Base-by-base conservation (phyloP, 768 basidiomycete genomes). In the Kwoniella newhampshirensis region DNA sequence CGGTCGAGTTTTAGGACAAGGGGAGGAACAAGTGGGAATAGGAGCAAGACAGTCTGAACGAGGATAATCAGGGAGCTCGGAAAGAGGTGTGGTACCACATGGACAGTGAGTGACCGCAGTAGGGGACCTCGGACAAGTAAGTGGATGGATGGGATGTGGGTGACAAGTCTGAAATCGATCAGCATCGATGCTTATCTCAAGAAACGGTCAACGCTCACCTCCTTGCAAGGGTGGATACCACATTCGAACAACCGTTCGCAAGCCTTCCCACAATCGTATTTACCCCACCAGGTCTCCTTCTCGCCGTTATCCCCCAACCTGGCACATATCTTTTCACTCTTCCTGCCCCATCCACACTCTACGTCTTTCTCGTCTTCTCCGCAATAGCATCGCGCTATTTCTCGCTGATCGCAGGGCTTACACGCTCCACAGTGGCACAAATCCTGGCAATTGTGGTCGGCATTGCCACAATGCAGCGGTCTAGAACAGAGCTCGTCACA, bases 371-470 rank as follows among this genome's bases (percentile, higher is more conserved):
- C 77, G 36, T 84, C 83, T 61, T 82, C 82, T 0, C 91, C 91
- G 69, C 94, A 98, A 78, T 84, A 96, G 75, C 94, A 98, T 25
- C 68, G 78, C 23, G 82, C 81, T 1, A 64, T 40, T 50, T 88
- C 84, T 36, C 66, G 78, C 11, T 81, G 78, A 0, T 77, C 62
- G 76, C 96, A 98, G 1, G 80, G 79, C 2, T 73, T 78, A 75
- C 96, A 99, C 0, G 79, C 77, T 0, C 89, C 91, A 1, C 81
- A 79, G 69, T 99, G 96, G 66, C 94, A 99, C 0, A 78, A 60
- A n/a, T 60, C 46, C 32, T 62, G n/a, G 39, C 94, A 99, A 0
- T 56, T 39, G 71, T 98, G 94, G n/a, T 78, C 61, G 1, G 53
- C 27, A 54, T 70, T 70, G 4, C 66, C 74, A 59, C 80, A 79